phyloP scores from a whole-genome alignment of 495 filamentous ascomycete genomes.

The Hypoxylon cercidicola region DNA sequence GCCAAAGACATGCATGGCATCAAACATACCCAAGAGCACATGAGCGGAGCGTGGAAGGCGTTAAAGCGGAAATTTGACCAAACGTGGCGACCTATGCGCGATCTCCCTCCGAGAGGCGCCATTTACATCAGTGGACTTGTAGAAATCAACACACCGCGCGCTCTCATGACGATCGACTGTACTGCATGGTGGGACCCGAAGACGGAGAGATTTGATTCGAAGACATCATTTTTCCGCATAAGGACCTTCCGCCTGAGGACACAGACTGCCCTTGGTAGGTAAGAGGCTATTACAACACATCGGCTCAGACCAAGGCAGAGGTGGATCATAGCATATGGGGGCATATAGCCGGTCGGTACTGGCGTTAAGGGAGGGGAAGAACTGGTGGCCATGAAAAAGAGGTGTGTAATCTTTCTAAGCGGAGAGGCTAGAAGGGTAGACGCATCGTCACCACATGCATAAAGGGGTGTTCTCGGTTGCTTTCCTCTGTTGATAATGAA shows the following conservation, averaged over 20 bases:
- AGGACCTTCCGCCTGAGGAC: constrained; percentile 18
- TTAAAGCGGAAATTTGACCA: constrained; percentile 65
- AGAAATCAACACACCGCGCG: constrained; percentile 68
- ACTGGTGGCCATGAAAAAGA: neutral
- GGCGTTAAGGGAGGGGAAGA: constrained; percentile 20
- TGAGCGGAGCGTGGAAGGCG: constrained; percentile 52
- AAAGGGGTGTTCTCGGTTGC: constrained; percentile 30
- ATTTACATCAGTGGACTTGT: constrained; percentile 74
- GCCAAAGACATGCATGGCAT: constrained; percentile 51
- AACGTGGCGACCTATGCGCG: constrained; percentile 52
- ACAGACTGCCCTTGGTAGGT: constrained; percentile 6
- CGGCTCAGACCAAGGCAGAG: neutral
- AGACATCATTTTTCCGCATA: constrained; percentile 9
- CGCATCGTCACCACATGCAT: constrained; percentile 25
- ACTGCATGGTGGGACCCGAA: constrained; percentile 44
- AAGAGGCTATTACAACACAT: neutral
- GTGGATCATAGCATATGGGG: neutral
- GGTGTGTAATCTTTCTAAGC: constrained; percentile 8
- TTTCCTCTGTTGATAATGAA: constrained; percentile 1
- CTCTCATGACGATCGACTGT: constrained; percentile 44
- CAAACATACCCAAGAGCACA: constrained; percentile 46
- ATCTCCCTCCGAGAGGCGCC: constrained; percentile 68
- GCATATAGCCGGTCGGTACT: constrained; percentile 3
- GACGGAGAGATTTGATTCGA: constrained; percentile 36
- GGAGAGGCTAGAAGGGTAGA: constrained; percentile 12